Base-by-base conservation (phyloP, 805 yeast species). In the Teunomyces kruisii region DNA sequence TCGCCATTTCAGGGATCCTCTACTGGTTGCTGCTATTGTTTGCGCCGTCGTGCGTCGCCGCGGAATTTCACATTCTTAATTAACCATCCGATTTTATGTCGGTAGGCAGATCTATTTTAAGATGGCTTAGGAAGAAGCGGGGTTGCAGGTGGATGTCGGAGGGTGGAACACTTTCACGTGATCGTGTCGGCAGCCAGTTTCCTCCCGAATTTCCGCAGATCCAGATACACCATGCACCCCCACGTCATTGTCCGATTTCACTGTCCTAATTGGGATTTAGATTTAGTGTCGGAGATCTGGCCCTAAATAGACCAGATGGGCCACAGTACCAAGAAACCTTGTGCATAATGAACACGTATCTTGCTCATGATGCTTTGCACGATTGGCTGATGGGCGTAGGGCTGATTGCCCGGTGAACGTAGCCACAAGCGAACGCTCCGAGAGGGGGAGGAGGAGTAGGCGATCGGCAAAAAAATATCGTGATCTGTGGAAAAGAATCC, bases 211-310 rank as follows among this genome's bases (percentile, higher is more conserved):
- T 19, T 22, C 38, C 38, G 38, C n/a, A 35, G 38, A 35, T 35
- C 38, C 28, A 22, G 17, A 24, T 22, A 14, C 38, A 22, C 17
- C n/a, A 32, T 17, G 36, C 36, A 17, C 22, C 22, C 17, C 36
- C 36, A n/a, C 36, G 36, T 32, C 16, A 32, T 10, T 32, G n/a
- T 16, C 22, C 36, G 12, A 32, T 32, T 32, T 32, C 36, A 32
- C 9, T 37, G 29, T 15, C 40, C n/a, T 16, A 17, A 32, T 16
- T 32, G 22, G 16, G n/a, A 22, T 32, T 32, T 7, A 16, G 8
- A 16, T 32, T 19, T 19, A 19, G 36, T 16, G 24, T 32, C 17
- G 12, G 17, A 17, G 36, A 32, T 32, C 36, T 32, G n/a, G 36
- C 17, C 22, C 19, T 32, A 10, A 32, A 7, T 16, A 29, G n/a